These are phyloP conservation scores for Calonectria pseudoreteaudii DNA, from an alignment of 2,329 filamentous ascomycete genomes.

Conservation along the genomic window DNA sequence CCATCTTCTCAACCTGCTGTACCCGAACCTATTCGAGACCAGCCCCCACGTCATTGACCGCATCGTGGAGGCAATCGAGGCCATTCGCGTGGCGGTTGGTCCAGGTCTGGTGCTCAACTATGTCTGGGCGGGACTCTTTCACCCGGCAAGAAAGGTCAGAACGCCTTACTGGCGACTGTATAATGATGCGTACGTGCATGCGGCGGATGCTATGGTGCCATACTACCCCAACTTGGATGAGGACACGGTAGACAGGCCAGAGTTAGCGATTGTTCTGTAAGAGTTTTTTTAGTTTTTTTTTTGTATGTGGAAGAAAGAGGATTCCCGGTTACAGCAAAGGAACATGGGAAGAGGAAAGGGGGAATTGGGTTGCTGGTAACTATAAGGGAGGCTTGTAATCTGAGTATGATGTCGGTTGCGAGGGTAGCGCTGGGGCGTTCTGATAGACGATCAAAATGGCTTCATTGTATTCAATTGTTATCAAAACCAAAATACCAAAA, in stretches of 20 bases:
- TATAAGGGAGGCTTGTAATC: conserved; percentile 40
- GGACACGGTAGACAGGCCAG: conserved; percentile 80
- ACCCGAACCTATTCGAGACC: conserved; percentile 97
- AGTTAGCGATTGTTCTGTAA: conserved; percentile 86
- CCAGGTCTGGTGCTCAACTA: conserved; percentile 97
- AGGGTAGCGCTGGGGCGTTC: conserved; percentile 43
- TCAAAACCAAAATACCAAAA: background rate
- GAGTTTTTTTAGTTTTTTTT: conserved; percentile 20
- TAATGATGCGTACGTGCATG: conserved; percentile 96
- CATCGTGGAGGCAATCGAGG: conserved; percentile 97
- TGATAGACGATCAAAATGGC: conserved; percentile 43
- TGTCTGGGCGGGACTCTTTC: conserved; percentile 97
- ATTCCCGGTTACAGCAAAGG: background rate
- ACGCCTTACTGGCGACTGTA: conserved; percentile 96
- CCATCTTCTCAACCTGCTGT: conserved; percentile 94
- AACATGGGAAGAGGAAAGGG: background rate
- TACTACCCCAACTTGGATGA: conserved; percentile 92
- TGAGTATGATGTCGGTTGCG: conserved; percentile 35
- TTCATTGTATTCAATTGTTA: conserved; percentile 29
- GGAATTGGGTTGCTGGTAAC: conserved; percentile 13
- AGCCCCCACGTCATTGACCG: conserved; percentile 98
- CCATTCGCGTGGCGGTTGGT: conserved; percentile 92
- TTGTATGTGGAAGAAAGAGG: conserved; percentile 7
- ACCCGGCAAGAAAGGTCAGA: conserved; percentile 93
- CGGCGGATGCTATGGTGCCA: conserved; percentile 93